A percentile compares a stretch with the other conserved stretches of the same genome.
Conservation (phyloP, 306 rosid genomes). For the Quercus glauca region DNA sequence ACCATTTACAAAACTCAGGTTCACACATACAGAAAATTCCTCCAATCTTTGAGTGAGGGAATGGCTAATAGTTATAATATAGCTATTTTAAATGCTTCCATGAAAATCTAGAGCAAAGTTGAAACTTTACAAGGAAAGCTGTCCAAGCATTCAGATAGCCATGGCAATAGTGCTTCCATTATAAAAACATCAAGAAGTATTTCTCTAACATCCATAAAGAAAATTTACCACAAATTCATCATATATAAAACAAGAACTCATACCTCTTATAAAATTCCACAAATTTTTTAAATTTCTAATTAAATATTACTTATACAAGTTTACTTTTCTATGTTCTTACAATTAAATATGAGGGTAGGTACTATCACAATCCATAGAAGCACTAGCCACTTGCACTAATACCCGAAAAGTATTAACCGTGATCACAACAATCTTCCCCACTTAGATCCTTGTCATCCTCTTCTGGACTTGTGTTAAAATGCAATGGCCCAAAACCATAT, state of each 20-base stretch:
- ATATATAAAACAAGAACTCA: neutral
- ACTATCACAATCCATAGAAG: too few species aligned
- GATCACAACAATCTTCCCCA: too few species aligned
- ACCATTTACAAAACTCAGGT: too few species aligned
- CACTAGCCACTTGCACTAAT: too few species aligned
- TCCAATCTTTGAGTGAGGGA: neutral
- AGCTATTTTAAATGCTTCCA: neutral
- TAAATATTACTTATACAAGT: neutral
- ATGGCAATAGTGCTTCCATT: neutral
- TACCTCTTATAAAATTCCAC: neutral
- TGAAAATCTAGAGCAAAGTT: neutral
- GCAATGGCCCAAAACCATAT: too few species aligned
- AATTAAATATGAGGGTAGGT: neutral
- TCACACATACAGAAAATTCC: neutral
- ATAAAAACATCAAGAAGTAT: neutral
- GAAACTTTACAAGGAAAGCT: neutral
- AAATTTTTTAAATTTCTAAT: neutral
- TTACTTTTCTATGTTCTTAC: neutral
- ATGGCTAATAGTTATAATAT: neutral
- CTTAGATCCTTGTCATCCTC: too few species aligned
- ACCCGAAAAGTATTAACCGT: too few species aligned
- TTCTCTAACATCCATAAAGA: neutral
- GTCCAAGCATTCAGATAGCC: neutral
- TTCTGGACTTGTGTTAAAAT: too few species aligned
- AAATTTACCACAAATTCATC: neutral